Conservation (phyloP, 192 early-diverging fungal species). For the Coemansia sp. region DNA sequence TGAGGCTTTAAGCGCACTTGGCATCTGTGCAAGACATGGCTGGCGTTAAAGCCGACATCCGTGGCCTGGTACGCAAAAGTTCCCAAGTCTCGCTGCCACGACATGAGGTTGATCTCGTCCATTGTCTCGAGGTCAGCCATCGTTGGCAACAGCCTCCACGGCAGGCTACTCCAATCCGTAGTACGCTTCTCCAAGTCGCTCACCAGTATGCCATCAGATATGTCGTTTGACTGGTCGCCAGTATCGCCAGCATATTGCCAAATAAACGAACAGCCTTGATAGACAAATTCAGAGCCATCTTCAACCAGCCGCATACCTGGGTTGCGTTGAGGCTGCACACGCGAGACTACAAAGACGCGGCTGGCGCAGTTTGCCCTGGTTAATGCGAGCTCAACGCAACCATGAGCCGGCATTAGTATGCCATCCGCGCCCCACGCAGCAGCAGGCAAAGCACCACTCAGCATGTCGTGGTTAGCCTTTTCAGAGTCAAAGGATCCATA, state of each 20-base stretch:
- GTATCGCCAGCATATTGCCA: conserved; percentile 7
- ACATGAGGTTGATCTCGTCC: conserved; percentile 51
- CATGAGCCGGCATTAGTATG: conserved; percentile 6
- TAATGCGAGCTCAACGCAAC: conserved; percentile 8
- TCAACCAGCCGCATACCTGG: not conserved
- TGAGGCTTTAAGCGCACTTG: conserved; percentile 47
- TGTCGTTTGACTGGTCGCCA: not conserved
- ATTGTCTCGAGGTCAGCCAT: conserved; percentile 48
- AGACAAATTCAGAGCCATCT: not conserved
- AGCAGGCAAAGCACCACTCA: not conserved
- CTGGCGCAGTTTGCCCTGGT: not conserved
- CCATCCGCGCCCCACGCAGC: conserved; percentile 44
- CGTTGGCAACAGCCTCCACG: conserved; percentile 53
- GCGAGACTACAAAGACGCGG: conserved; percentile 16
- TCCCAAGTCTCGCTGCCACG: conserved; percentile 46
- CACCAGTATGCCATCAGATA: not conserved
- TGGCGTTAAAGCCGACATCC: conserved; percentile 60
- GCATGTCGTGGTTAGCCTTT: not conserved
- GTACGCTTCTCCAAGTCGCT: conserved; percentile 33
- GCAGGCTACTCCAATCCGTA: conserved; percentile 39
- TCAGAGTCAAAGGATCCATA: conserved; percentile 13
- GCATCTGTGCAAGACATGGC: conserved; percentile 63
- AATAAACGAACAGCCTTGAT: conserved; percentile 16
- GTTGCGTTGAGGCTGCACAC: conserved; percentile 8
- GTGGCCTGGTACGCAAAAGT: conserved; percentile 56